These are phyloP conservation scores for Arachis monticola DNA, from an alignment of 331 rosid genomes.

Conservation along the genomic window DNA sequence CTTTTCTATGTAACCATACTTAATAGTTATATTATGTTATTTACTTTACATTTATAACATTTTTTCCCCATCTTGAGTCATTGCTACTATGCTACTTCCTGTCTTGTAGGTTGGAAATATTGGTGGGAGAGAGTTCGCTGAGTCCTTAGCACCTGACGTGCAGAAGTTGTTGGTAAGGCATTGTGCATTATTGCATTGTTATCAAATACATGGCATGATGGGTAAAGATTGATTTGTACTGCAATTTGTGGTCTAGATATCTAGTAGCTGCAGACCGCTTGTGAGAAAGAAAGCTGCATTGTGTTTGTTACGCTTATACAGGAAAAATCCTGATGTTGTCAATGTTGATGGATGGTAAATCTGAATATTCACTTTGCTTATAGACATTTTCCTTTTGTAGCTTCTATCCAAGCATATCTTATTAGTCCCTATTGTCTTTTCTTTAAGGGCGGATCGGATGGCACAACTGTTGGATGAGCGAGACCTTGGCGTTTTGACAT, in stretches of 20 bases:
- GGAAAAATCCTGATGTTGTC: conserved; percentile 99
- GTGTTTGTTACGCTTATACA: conserved; percentile 91
- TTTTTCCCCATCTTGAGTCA: conserved; percentile 25
- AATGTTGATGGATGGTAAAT: conserved; percentile 98
- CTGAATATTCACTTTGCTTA: conserved; percentile 39
- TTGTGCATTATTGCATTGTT: conserved; percentile 10
- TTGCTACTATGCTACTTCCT: conserved; percentile 36
- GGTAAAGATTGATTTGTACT: conserved; percentile 44
- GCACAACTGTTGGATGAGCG: conserved; percentile 99
- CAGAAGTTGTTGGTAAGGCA: conserved; percentile 90
- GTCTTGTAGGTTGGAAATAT: conserved; percentile 93
- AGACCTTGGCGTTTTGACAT: conserved; percentile 97
- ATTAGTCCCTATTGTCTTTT: conserved; percentile 25
- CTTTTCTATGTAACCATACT: background rate
- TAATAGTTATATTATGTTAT: conserved; percentile 13
- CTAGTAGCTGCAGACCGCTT: conserved; percentile 99
- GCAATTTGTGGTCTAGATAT: conserved; percentile 64
- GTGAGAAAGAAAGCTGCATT: conserved; percentile 98
- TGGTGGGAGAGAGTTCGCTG: conserved; percentile 98
- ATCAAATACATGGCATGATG: conserved; percentile 25
- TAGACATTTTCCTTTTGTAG: conserved; percentile 24
- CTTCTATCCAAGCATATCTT: conserved; percentile 37
- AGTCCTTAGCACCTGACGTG: conserved; percentile 98
- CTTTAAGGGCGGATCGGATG: conserved; percentile 97
- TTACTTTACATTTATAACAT: conserved; percentile 19